Evolutionary conservation across 2,329 filamentous ascomycete species (phyloP), one percentile per base, ranked within the genome.

Genomic region (Zasmidium cellare): DNA sequence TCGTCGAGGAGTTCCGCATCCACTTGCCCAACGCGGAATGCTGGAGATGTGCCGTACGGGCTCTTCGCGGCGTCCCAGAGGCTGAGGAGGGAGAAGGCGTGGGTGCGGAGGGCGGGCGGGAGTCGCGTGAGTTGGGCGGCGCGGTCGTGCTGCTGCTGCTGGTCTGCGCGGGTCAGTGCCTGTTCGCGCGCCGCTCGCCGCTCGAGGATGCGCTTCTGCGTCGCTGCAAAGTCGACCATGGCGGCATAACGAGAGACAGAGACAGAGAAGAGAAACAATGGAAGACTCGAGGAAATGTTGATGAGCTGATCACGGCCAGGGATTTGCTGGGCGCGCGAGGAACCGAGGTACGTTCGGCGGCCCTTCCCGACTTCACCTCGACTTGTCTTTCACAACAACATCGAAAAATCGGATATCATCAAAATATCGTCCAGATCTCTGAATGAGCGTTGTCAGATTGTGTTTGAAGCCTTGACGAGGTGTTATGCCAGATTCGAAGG

Each of bases 1-100:
- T 96, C 91, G 74, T 99, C 94, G 18, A 99, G 82, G 51, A 99
- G 80, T 74, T 97, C 94, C 38, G 94, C 92, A 74, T 99, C 94
- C 46, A 97, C 91, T 76, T 99, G 94, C 24, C 93, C 92, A 24
- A 99, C 94, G 54, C 94, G 87, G 73, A 96, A 97, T 11, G 90
- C 88, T 3, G 94, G 93, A 16, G 86, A 81, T 22, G 90, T 93
- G 46, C 91, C 91, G 70, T 92, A 87, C 59, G 89, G 86, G 5
- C 88, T 87, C 41, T 84, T 85, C 45, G 93, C 77, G 3, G 82
- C 78, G 70, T 92, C 85, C 91, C 89, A 96, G 25, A 60, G 57
- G n/a, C 61, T 62, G 35, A 60, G 60, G 44, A 61, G 47, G 46
- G 55, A 62, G 56, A 62, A 66, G 23, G 65, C 62, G 46, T 66